These are phyloP conservation scores for Agapanthus africanus DNA, from an alignment of 106 monocot genomes.

Conservation along the genomic window DNA sequence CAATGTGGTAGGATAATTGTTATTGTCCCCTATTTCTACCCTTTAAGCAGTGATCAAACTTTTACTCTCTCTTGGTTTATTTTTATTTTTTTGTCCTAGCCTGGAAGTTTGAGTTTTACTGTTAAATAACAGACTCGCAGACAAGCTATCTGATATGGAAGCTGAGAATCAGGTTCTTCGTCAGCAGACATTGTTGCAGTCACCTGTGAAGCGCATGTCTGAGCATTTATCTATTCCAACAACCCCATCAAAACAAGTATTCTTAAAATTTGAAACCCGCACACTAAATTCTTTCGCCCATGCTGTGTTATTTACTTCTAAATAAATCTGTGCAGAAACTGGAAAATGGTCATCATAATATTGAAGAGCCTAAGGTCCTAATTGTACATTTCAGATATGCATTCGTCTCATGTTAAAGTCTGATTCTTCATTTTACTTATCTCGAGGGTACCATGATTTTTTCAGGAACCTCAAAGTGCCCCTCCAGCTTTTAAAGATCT, in stretches of 20 bases:
- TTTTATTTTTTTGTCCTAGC: background rate
- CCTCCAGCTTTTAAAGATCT: conserved; percentile 47
- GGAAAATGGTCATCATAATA: conserved; percentile 48
- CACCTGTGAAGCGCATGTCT: conserved; percentile 48
- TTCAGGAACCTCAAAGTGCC: conserved; percentile 59
- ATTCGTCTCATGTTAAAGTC: background rate
- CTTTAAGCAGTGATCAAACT: background rate
- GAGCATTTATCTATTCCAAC: conserved; percentile 37
- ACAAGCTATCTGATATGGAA: conserved; percentile 73
- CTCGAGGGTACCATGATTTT: conserved; percentile 4
- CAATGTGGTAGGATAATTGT: background rate
- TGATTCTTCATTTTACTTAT: background rate
- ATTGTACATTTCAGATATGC: background rate
- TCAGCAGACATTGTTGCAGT: conserved; percentile 44
- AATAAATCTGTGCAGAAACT: conserved; percentile 24
- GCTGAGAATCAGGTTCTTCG: conserved; percentile 88
- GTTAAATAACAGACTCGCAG: conserved; percentile 45
- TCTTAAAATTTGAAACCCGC: background rate
- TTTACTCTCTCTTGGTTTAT: background rate
- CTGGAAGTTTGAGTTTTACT: background rate
- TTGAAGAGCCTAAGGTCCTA: conserved; percentile 40
- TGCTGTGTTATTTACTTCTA: too few relatives aligned
- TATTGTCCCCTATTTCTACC: background rate
- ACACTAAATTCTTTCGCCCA: background rate
- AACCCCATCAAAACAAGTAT: conserved; percentile 49